phyloP scores from a whole-genome alignment of 495 filamentous ascomycete genomes.

The Xylaria grammica region DNA sequence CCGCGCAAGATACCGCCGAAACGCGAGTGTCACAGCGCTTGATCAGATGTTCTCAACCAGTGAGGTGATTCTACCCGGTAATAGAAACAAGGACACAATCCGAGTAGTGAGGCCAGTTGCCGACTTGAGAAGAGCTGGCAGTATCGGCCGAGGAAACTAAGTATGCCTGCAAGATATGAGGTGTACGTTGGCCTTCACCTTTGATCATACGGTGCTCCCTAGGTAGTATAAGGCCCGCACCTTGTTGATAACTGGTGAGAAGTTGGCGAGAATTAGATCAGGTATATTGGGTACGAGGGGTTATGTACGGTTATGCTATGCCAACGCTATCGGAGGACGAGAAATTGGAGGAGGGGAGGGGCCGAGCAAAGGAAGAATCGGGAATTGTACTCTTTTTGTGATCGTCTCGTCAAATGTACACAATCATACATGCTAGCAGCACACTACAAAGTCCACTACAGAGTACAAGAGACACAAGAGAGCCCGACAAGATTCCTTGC shows the following conservation, averaged over 20 bases:
- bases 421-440: too few species aligned
- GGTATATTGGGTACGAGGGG: neutral
- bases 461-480: too few species aligned
- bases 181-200: neutral
- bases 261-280: too few species aligned
- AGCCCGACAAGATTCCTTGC: neutral
- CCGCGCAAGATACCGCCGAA: neutral
- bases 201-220: neutral
- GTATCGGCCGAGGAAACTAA: conserved; percentile 1
- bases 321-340: neutral
- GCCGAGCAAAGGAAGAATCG: conserved; percentile 1
- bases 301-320: conserved; percentile 8
- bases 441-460: too few species aligned
- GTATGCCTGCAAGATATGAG: neutral
- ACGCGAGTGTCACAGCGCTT: neutral
- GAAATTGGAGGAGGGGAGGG: neutral
- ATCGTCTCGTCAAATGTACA: conserved; percentile 6
- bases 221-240: too few species aligned
- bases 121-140: conserved; percentile 1
- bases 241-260: too few species aligned
- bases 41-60: neutral
- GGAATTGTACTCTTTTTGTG: conserved; percentile 13
- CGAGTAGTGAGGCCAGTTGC: neutral
- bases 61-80: too few species aligned
- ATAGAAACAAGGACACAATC: neutral